Percentiles rank a stretch among this genome's conserved stretches.
These are phyloP conservation scores for Podaxis mareebaensis DNA, from an alignment of 768 basidiomycete genomes.

Conservation along the genomic window DNA sequence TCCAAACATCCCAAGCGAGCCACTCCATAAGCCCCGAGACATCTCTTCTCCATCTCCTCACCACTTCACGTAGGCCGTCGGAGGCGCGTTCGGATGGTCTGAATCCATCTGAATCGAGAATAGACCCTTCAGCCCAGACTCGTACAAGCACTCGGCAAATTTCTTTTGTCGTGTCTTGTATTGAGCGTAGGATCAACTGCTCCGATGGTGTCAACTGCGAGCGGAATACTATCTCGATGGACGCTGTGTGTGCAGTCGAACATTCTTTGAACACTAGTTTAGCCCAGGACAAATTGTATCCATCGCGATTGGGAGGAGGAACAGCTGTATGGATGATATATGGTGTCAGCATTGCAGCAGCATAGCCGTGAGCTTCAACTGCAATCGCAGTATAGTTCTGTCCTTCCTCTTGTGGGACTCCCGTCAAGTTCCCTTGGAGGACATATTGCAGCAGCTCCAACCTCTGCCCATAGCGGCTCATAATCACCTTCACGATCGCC, in stretches of 20 bases:
- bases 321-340: not conserved
- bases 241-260: not conserved
- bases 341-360: not conserved
- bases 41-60: constrained; percentile 49
- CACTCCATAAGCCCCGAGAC: constrained; percentile 44
- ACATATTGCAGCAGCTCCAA: not conserved
- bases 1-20: constrained; percentile 56
- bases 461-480: not conserved
- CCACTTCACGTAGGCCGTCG: constrained; percentile 19
- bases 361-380: not conserved
- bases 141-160: not conserved
- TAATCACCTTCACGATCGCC: not conserved
- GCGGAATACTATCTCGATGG: not conserved
- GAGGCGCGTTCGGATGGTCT: too few relatives aligned
- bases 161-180: not conserved
- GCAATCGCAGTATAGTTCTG: not conserved
- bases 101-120: not conserved
- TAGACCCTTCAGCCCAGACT: not conserved
- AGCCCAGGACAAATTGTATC: not conserved
- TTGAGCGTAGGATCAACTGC: not conserved
- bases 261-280: not conserved
- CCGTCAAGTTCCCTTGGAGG: not conserved
- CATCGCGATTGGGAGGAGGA: not conserved
- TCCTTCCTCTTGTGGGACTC: not conserved
- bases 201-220: not conserved